phyloP scores from a whole-genome alignment of 1,284 basidiomycete genomes.

The Hypsizygus ulmarius region DNA sequence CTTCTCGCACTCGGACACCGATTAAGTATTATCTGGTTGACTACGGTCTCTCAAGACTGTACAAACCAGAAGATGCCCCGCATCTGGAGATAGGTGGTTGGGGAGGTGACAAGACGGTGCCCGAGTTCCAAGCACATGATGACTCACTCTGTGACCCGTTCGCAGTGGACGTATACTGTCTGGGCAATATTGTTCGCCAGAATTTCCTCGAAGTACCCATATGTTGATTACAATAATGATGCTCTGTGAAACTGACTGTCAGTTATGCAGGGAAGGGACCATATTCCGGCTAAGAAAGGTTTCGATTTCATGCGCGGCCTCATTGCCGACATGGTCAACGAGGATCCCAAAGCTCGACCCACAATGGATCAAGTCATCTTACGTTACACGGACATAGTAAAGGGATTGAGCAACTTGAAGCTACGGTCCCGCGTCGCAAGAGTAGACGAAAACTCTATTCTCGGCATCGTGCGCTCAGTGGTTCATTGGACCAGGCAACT shows the following conservation, averaged over 20 bases:
- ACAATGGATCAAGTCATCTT: slow-evolving; percentile 26
- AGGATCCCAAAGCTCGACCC: slow-evolving; percentile 25
- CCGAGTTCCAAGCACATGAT: slow-evolving; percentile 28
- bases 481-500: slow-evolving; percentile 13
- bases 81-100: slow-evolving; percentile 6
- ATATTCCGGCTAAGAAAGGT: slow-evolving; percentile 10
- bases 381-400: slow-evolving; percentile 19
- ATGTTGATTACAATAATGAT: neutral
- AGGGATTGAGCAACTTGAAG: slow-evolving; percentile 12
- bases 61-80: slow-evolving; percentile 16
- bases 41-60: slow-evolving; percentile 29
- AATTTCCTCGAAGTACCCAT: slow-evolving; percentile 29
- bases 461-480: slow-evolving; percentile 9
- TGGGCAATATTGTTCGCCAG: slow-evolving; percentile 31
- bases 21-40: slow-evolving; percentile 33
- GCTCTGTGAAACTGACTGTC: neutral
- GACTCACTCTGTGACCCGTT: slow-evolving; percentile 32
- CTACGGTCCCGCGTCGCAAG: slow-evolving; percentile 15
- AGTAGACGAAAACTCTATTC: slow-evolving; percentile 4
- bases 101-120: slow-evolving; percentile 34
- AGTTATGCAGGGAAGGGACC: neutral
- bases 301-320: slow-evolving; percentile 19
- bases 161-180: slow-evolving; percentile 35
- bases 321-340: slow-evolving; percentile 23
- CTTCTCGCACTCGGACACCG: slow-evolving; percentile 27